Percentiles rank a stretch among this genome's conserved stretches.
Conservation (phyloP, 148 eudicot species). For the Silene latifolia region DNA sequence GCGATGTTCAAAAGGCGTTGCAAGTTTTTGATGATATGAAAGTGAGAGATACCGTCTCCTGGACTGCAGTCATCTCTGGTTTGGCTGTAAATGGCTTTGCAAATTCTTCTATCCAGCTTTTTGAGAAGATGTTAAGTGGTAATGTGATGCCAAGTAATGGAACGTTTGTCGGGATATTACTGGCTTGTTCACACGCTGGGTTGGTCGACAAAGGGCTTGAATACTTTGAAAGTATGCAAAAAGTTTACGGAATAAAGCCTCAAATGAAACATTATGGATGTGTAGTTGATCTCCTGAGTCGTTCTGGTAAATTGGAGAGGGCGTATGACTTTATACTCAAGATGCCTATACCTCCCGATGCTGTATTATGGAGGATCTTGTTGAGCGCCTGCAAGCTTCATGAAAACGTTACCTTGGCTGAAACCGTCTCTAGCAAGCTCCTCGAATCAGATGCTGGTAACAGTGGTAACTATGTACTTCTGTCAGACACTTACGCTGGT, state of each 20-base stretch:
- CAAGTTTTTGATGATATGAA: constrained; percentile 53
- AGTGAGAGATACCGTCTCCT: constrained; percentile 57
- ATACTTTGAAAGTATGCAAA: constrained; percentile 52
- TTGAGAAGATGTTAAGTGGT: constrained; percentile 44
- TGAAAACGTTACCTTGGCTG: constrained; percentile 51
- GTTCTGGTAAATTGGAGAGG: constrained; percentile 50
- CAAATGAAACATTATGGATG: constrained; percentile 82
- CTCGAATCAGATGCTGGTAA: constrained; percentile 54
- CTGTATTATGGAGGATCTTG: constrained; percentile 61
- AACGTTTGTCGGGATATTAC: constrained; percentile 61
- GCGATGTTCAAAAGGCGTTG: constrained; percentile 46
- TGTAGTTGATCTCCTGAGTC: constrained; percentile 72
- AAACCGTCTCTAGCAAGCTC: constrained; percentile 49
- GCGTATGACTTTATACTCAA: constrained; percentile 57
- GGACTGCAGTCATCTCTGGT: constrained; percentile 69
- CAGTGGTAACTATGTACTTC: constrained; percentile 56
- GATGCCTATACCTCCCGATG: constrained; percentile 54
- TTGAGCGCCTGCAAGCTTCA: constrained; percentile 71
- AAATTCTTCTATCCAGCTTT: constrained; percentile 44
- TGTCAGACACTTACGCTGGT: constrained; percentile 51
- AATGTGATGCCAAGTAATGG: constrained; percentile 50
- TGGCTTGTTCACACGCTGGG: constrained; percentile 71
- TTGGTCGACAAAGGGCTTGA: constrained; percentile 62
- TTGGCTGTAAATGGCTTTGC: constrained; percentile 67
- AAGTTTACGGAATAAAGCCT: constrained; percentile 46